Evolutionary conservation across 805 yeast genomes (phyloP).

Genomic region (Wickerhamomyces bovis): DNA sequence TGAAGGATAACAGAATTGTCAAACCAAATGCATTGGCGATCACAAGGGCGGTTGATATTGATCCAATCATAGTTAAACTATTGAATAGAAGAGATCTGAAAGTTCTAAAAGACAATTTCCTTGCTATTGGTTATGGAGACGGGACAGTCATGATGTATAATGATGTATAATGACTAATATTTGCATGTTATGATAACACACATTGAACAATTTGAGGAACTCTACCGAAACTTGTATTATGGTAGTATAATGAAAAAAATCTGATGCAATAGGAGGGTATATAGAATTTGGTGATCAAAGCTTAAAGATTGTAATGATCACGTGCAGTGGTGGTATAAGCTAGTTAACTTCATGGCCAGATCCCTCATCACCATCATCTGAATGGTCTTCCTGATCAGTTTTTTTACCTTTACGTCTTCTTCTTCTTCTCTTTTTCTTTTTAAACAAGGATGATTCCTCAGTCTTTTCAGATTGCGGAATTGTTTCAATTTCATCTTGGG

Average conservation of each 20-base stretch:
- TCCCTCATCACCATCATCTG: neutral
- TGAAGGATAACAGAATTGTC: slow-evolving; percentile 20
- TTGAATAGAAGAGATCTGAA: slow-evolving; percentile 21
- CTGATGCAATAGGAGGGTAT: neutral
- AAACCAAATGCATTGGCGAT: slow-evolving; percentile 27
- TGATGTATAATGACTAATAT: neutral
- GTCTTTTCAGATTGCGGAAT: neutral
- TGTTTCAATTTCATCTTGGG: neutral
- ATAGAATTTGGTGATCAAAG: neutral
- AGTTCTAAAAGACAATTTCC: slow-evolving; percentile 19
- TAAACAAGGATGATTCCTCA: neutral
- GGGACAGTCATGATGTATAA: slow-evolving; percentile 42
- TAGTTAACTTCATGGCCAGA: neutral
- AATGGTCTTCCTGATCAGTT: neutral
- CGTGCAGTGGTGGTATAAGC: neutral
- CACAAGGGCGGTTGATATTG: neutral
- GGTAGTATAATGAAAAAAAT: neutral
- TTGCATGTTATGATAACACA: neutral
- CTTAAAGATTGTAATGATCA: neutral
- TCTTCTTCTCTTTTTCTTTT: neutral
- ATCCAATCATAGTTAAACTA: neutral
- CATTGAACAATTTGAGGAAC: too few relatives aligned
- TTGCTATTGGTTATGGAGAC: slow-evolving; percentile 50
- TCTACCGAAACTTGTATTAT: neutral
- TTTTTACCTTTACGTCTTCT: neutral